Conservation (phyloP, 75 land plant species). For the Cunninghamia lanceolata region DNA sequence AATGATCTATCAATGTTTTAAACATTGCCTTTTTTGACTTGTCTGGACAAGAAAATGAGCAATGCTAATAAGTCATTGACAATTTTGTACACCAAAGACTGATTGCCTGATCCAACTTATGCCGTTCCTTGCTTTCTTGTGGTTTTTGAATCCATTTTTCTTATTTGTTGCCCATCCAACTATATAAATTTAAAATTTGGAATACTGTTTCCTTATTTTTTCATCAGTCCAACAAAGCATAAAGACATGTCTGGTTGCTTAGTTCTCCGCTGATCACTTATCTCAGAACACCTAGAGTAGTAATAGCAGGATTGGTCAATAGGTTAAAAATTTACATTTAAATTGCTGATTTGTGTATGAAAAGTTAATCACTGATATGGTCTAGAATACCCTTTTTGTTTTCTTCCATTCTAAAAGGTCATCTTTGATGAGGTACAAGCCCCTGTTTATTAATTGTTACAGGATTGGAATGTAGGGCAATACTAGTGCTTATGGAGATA, state of each 20-base stretch:
- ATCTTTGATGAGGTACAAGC: neutral
- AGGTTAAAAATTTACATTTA: neutral
- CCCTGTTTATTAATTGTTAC: neutral
- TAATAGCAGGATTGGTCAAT: neutral
- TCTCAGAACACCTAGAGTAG: neutral
- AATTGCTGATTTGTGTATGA: neutral
- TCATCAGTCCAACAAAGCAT: neutral
- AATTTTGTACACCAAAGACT: neutral
- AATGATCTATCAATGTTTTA: neutral
- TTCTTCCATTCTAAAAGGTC: neutral
- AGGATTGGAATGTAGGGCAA: neutral
- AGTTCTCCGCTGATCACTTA: neutral
- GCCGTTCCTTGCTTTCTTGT: neutral
- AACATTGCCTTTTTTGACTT: neutral
- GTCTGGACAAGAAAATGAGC: neutral
- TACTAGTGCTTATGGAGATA: neutral
- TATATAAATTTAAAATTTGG: neutral
- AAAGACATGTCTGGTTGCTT: neutral
- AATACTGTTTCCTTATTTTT: neutral
- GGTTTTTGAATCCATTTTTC: neutral
- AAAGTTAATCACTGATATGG: neutral
- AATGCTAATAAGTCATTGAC: neutral
- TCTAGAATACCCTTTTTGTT: neutral
- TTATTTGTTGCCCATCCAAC: neutral
- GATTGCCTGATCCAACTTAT: neutral